A percentile compares a stretch with the other conserved stretches of the same genome.
Evolutionary conservation across 148 eudicot genomes (phyloP).

Genomic region (Spergularia marina): DNA sequence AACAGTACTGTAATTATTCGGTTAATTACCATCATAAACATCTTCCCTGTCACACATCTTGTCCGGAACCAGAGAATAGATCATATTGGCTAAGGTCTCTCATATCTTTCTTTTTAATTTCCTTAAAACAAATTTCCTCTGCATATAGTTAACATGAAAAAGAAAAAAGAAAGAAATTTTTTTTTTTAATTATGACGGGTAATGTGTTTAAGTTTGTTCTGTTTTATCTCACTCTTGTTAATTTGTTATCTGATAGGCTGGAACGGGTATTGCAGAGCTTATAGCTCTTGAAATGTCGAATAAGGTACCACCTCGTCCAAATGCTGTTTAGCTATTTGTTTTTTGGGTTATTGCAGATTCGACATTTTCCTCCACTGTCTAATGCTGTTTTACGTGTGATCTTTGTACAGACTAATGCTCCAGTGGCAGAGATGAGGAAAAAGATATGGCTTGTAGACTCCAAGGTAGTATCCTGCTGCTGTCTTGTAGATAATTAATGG

Average conservation of each 20-base stretch:
- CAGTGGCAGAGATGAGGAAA: conserved; percentile 72
- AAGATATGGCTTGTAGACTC: conserved; percentile 98
- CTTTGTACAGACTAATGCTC: conserved; percentile 47
- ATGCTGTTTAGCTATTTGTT: not conserved
- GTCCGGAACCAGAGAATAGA: no score
- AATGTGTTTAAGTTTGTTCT: not conserved
- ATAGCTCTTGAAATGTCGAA: conserved; percentile 86
- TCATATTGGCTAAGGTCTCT: no score
- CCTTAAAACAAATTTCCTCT: not conserved
- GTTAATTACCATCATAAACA: no score
- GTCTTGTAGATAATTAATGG: not conserved
- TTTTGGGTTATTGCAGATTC: not conserved
- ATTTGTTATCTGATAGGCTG: conserved; percentile 58
- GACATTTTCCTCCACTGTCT: not conserved
- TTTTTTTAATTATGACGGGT: no score
- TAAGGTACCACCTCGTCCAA: conserved; percentile 38
- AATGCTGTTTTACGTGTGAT: not conserved
- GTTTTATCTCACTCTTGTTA: conserved; percentile 14
- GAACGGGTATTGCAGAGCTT: conserved; percentile 94
- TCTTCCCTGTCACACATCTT: no score
- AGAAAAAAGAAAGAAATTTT: not conserved
- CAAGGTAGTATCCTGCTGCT: conserved; percentile 41
- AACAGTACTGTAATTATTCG: no score
- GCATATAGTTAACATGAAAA: not conserved
- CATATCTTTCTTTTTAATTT: no score